phyloP scores from a whole-genome alignment of 768 basidiomycete species.

The Russula sp. region DNA sequence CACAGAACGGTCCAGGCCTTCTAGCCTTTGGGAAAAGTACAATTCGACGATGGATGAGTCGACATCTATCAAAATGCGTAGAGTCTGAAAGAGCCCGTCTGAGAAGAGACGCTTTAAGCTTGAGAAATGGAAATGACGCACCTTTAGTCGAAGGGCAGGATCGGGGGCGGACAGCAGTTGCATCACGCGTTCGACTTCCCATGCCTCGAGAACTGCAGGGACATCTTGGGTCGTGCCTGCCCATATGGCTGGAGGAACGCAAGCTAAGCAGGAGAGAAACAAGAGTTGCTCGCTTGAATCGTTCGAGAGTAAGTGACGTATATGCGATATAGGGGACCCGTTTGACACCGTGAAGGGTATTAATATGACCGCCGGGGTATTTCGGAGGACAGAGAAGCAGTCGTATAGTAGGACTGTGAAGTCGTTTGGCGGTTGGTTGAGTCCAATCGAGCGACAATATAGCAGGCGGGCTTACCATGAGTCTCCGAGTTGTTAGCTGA shows the following conservation, averaged over 20 bases:
- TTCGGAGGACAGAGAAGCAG: conserved; percentile 22
- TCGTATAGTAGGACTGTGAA: conserved; percentile 20
- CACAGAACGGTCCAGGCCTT: conserved; percentile 39
- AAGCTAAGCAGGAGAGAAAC: conserved; percentile 63
- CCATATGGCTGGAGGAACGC: conserved; percentile 60
- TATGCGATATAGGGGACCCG: conserved; percentile 40
- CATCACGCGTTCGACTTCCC: conserved; percentile 75
- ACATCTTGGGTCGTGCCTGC: conserved; percentile 56
- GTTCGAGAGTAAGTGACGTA: conserved; percentile 59
- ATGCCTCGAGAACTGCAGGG: conserved; percentile 57
- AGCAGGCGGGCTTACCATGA: conserved; percentile 10
- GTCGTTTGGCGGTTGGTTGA: background rate
- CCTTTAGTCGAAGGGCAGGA: conserved; percentile 54
- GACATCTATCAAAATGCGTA: conserved; percentile 54
- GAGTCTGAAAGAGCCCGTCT: conserved; percentile 45
- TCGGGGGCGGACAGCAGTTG: conserved; percentile 62
- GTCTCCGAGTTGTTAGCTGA: conserved; percentile 3
- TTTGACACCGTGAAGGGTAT: conserved; percentile 13
- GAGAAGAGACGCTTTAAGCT: conserved; percentile 2
- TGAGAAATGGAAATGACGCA: conserved; percentile 34
- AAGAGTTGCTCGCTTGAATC: conserved; percentile 61
- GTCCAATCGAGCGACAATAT: background rate
- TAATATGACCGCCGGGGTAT: conserved; percentile 19
- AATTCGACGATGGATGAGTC: conserved; percentile 57
- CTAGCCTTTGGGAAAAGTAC: conserved; percentile 48